These are phyloP conservation scores for Uronychia binucleata DNA, from an alignment of 73 alveolate species.

Conservation along the genomic window DNA sequence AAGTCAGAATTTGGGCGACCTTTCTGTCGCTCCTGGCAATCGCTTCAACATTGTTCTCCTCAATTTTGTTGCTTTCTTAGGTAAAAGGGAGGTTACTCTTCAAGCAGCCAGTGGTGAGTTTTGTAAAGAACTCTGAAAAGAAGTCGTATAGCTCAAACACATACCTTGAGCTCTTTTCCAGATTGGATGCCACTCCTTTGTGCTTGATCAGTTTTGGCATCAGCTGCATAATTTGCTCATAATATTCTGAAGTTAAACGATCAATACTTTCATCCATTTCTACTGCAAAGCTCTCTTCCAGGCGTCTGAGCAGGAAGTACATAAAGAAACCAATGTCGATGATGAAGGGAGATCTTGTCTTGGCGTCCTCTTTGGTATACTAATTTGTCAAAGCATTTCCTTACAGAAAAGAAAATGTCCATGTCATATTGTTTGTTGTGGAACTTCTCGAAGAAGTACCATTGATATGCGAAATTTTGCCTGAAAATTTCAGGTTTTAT, in stretches of 20 bases:
- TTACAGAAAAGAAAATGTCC: constrained; percentile 7
- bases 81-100: background rate
- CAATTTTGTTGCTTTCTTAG: background rate
- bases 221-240: background rate
- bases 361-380: background rate
- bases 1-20: background rate
- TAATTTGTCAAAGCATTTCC: background rate
- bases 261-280: constrained; percentile 13
- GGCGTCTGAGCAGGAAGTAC: constrained; percentile 7
- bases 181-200: background rate
- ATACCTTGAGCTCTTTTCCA: background rate
- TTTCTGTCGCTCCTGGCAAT: background rate
- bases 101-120: background rate
- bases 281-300: background rate
- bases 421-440: background rate
- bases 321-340: constrained; percentile 11
- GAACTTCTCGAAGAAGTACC: background rate
- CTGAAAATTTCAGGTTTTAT: constrained; percentile 18
- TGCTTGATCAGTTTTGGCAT: background rate
- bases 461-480: constrained; percentile 6
- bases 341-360: constrained; percentile 6
- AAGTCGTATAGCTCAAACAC: background rate
- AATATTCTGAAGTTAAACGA: background rate
- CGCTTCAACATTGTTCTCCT: background rate
- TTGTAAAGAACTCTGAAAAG: background rate